phyloP scores from a whole-genome alignment of 164 flowering plant species.

The Magnolia kwangsiensis region DNA sequence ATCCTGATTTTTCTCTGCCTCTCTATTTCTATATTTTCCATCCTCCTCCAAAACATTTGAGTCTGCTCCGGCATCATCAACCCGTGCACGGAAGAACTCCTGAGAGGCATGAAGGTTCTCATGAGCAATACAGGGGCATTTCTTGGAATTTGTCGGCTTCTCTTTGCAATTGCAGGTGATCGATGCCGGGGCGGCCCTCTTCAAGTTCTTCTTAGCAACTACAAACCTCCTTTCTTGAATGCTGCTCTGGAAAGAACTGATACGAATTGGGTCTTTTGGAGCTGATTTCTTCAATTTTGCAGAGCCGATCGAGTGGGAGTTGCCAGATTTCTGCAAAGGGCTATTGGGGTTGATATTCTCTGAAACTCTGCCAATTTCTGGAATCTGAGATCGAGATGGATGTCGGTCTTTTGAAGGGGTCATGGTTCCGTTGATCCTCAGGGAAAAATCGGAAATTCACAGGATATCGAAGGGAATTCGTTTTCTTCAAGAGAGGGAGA shows the following conservation, averaged over 20 bases:
- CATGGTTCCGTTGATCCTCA: slow-evolving; percentile 21
- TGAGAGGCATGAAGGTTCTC: slow-evolving; percentile 77
- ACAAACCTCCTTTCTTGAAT: slow-evolving; percentile 72
- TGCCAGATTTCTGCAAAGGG: slow-evolving; percentile 22
- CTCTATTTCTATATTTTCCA: slow-evolving; percentile 11
- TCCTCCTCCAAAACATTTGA: slow-evolving; percentile 6
- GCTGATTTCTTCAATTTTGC: slow-evolving; percentile 53
- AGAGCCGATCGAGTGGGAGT: slow-evolving; percentile 40
- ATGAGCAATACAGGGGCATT: slow-evolving; percentile 78
- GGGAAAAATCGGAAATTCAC: slow-evolving; percentile 14
- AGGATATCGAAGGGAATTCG: not conserved
- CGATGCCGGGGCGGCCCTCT: not conserved
- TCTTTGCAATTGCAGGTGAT: not conserved
- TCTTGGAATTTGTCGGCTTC: slow-evolving; percentile 16
- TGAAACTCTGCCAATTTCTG: slow-evolving; percentile 11
- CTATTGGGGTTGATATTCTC: slow-evolving; percentile 72
- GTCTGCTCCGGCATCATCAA: not conserved
- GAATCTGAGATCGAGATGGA: slow-evolving; percentile 23
- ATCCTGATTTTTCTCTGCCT: not conserved
- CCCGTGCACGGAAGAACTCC: slow-evolving; percentile 45
- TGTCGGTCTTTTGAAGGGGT: slow-evolving; percentile 45
- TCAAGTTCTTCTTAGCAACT: slow-evolving; percentile 65
- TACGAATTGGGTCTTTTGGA: slow-evolving; percentile 24
- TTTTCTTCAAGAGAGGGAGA: not conserved
- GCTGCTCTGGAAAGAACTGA: slow-evolving; percentile 30